These are phyloP conservation scores for Aspergillus homomorphus DNA, from an alignment of 495 filamentous ascomycete species.

Conservation along the genomic window DNA sequence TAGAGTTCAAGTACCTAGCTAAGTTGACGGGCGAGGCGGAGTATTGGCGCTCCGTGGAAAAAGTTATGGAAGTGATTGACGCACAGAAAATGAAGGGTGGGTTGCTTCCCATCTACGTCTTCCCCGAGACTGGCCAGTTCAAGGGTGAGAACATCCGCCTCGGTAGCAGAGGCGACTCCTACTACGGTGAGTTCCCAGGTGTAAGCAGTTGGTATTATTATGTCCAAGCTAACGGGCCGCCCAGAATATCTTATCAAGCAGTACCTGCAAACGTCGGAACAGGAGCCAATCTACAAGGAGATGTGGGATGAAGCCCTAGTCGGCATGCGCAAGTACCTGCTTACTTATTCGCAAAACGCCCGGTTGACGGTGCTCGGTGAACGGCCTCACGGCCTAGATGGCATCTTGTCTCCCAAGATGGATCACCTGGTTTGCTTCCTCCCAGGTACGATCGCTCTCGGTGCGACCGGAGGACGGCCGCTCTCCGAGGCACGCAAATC, in stretches of 20 bases:
- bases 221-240: background rate
- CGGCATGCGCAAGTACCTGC: conserved; percentile 86
- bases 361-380: conserved; percentile 85
- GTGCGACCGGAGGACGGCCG: conserved; percentile 72
- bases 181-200: conserved; percentile 61
- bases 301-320: conserved; percentile 87
- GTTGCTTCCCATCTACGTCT: conserved; percentile 86
- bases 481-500: conserved; percentile 71
- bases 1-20: conserved; percentile 97
- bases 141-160: conserved; percentile 81
- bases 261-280: conserved; percentile 84
- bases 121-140: conserved; percentile 75
- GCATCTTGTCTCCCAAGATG: conserved; percentile 79
- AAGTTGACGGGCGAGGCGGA: conserved; percentile 89
- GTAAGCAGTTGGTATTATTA: background rate
- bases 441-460: conserved; percentile 91
- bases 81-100: conserved; percentile 74
- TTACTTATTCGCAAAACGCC: conserved; percentile 79
- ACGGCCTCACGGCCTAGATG: conserved; percentile 68
- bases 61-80: conserved; percentile 86
- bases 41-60: conserved; percentile 88
- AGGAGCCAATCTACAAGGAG: conserved; percentile 81
- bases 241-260: conserved; percentile 94
- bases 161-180: conserved; percentile 90
- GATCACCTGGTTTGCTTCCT: conserved; percentile 98